phyloP scores from a whole-genome alignment of 2,329 filamentous ascomycete species.

The Eutypa lata region DNA sequence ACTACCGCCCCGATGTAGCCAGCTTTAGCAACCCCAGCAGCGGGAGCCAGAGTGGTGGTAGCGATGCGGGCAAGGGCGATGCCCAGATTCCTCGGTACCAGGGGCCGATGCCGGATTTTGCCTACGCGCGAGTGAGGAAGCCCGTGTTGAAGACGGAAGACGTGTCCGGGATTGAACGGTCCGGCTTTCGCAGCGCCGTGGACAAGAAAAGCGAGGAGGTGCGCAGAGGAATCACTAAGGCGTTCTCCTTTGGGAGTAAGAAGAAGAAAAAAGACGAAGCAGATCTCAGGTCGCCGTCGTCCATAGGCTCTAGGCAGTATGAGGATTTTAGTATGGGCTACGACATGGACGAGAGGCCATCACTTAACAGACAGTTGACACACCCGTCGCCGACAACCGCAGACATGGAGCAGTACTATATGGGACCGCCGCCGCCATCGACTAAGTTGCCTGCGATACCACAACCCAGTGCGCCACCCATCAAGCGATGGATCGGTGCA shows the following conservation, averaged over 20 bases:
- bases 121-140: slow-evolving; percentile 40
- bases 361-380: slow-evolving; percentile 17
- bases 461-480: slow-evolving; percentile 31
- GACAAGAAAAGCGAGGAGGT: slow-evolving; percentile 57
- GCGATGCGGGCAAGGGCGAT: slow-evolving; percentile 32
- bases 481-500: slow-evolving; percentile 52
- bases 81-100: slow-evolving; percentile 16
- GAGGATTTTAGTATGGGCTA: slow-evolving; percentile 13
- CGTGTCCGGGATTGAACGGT: slow-evolving; percentile 53
- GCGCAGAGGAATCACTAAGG: slow-evolving; percentile 50
- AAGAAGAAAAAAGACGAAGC: slow-evolving; percentile 39
- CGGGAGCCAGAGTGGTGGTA: slow-evolving; percentile 37
- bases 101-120: slow-evolving; percentile 39
- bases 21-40: slow-evolving; percentile 26
- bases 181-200: slow-evolving; percentile 47
- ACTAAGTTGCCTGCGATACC: slow-evolving; percentile 41
- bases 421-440: slow-evolving; percentile 38
- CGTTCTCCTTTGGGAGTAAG: slow-evolving; percentile 48
- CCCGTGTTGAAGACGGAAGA: slow-evolving; percentile 47
- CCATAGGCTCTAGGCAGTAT: slow-evolving; percentile 34
- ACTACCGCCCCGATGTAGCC: slow-evolving; percentile 22
- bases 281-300: slow-evolving; percentile 33
- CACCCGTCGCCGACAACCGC: slow-evolving; percentile 12
- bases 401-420: slow-evolving; percentile 20
- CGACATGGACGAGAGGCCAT: slow-evolving; percentile 19